Base-by-base conservation (phyloP, 352 stramenopile genomes). In the Pythium inflatum region DNA sequence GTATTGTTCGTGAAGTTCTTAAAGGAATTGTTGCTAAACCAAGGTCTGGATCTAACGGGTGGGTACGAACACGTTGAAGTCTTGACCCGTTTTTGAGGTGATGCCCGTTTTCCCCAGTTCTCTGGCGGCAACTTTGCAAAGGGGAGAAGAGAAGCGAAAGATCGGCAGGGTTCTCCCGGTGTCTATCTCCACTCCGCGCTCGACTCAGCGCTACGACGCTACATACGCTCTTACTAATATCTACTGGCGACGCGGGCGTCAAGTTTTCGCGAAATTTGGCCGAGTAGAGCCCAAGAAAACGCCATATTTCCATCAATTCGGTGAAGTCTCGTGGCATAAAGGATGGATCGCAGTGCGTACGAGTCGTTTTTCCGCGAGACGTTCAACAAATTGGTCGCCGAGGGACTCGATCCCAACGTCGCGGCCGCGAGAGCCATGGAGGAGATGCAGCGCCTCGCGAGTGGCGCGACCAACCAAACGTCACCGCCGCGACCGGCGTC, bases 351-450 rank as follows among this genome's bases (percentile, higher is more conserved):
- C 28, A 53, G 33, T 16, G 62, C 68, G 22, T 68, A 62, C 56
- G 55, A 71, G 57, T 41, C 62, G 65, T 49, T 82, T 5, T 93
- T 93, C 71, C 83, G 75, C 41, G 77, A 76, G 1, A 74, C 72
- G 11, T 93, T 90, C 62, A 60, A 73, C 55, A 77, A 79, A 55
- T 68, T 85, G 14, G 54, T 91, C 16, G 78, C 79, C 0, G 67
- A 83, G 27, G 86, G 86, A 20, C 30, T 89, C 11, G 73, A 77
- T 8, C 83, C 82, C 1, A 92, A 91, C 41, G 82, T 88, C 43
- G 86, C 86, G 0, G 86, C 83, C 2, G 84, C 83, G 18, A 65
- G 66, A 27, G 78, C 86, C 2, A 73, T 93, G 60, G 68, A 81
- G 40, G 71, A 83, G 56, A 64, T 91, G 67, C 82, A 91, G 62